Evolutionary conservation across 2,329 filamentous ascomycete genomes (phyloP).

Genomic region (Penicillium hordei): DNA sequence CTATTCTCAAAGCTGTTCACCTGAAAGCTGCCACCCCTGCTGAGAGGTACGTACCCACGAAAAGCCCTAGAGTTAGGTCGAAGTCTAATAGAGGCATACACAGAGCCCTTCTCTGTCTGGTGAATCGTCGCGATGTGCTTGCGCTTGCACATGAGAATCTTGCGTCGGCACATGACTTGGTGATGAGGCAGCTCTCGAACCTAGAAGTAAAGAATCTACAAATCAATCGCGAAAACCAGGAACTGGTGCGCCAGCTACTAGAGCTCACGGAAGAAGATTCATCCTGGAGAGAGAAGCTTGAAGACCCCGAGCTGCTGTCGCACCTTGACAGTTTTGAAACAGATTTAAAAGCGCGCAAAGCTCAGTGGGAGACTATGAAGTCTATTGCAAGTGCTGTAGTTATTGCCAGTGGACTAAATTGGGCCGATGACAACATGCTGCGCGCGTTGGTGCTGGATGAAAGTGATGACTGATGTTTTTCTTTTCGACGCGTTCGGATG

Average conservation of each 20-base stretch:
- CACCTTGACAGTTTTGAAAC: conserved; percentile 60
- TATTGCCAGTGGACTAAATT: conserved; percentile 78
- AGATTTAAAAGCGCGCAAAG: conserved; percentile 61
- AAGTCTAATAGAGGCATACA: conserved; percentile 17
- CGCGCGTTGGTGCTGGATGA: conserved; percentile 69
- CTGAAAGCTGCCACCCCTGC: conserved; percentile 62
- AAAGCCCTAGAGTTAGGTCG: conserved; percentile 2
- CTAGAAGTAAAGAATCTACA: conserved; percentile 60
- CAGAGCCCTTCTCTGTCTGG: conserved; percentile 66
- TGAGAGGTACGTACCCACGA: conserved; percentile 59
- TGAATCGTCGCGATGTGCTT: conserved; percentile 67
- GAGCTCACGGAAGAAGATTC: conserved; percentile 61
- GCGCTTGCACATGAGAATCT: conserved; percentile 64
- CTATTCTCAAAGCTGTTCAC: conserved; percentile 76
- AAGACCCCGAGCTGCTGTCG: conserved; percentile 53
- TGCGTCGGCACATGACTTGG: conserved; percentile 53
- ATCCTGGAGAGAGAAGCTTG: conserved; percentile 51
- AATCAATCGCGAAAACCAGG: conserved; percentile 60
- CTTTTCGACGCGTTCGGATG: background rate
- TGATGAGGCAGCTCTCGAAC: conserved; percentile 55
- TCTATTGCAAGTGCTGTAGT: conserved; percentile 75
- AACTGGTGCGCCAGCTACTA: conserved; percentile 63
- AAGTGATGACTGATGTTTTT: conserved; percentile 52
- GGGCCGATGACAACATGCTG: conserved; percentile 68
- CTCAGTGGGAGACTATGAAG: conserved; percentile 73